Percentiles rank a stretch among this genome's conserved stretches.
Evolutionary conservation across 176 grass and related monocot species (phyloP).

Genomic region (Aegilops speltoides): DNA sequence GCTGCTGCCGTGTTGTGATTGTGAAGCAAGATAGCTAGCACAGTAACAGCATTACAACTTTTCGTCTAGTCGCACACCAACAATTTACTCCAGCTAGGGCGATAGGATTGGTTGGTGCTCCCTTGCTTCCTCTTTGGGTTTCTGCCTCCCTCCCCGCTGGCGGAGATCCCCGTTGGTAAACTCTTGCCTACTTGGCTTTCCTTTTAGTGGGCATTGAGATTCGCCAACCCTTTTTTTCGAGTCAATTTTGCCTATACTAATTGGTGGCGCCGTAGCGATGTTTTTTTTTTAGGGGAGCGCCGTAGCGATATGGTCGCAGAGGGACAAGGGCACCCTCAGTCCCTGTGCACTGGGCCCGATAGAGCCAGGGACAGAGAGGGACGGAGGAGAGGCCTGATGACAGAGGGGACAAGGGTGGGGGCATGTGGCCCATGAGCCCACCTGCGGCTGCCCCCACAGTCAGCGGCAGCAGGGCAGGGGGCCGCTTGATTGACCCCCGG

Average conservation of each 20-base stretch:
- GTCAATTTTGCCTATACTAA: no score
- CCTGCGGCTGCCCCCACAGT: conserved; percentile 22
- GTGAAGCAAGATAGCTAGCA: background rate
- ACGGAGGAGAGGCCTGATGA: background rate
- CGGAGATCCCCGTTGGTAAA: no score
- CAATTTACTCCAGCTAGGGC: conserved; percentile 23
- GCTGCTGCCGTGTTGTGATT: conserved; percentile 7
- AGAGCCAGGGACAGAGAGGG: no score
- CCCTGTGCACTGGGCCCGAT: no score
- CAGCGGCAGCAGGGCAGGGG: conserved; percentile 37
- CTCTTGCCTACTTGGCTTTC: background rate
- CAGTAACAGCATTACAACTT: background rate
- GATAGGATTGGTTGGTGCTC: background rate
- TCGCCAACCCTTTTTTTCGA: no score
- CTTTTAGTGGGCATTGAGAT: background rate
- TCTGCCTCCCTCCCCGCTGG: background rate
- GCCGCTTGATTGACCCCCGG: conserved; percentile 12
- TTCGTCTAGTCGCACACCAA: conserved; percentile 15
- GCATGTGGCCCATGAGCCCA: conserved; percentile 12
- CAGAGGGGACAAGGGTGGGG: background rate
- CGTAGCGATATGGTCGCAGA: background rate
- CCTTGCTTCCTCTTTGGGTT: background rate
- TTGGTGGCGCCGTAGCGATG: no score
- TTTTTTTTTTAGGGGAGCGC: no score
- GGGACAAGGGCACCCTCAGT: no score